Evolutionary conservation across 129 eudicot species (phyloP).

Genomic region (Flaveria robusta): DNA sequence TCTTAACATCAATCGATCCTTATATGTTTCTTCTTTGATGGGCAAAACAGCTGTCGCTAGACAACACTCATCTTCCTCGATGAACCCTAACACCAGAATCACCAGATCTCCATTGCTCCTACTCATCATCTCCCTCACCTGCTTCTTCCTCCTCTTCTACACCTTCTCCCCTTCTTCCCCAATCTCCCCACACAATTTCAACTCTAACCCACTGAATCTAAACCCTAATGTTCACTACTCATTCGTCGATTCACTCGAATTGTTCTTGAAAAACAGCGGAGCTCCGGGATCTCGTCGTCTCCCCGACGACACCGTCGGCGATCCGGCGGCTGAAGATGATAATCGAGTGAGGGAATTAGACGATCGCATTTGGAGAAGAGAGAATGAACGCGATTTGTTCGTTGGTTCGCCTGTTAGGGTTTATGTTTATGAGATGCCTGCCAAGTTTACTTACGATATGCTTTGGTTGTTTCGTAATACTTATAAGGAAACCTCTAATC

Average conservation of each 20-base stretch:
- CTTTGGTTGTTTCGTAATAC: slow-evolving; percentile 64
- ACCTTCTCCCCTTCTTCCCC: slow-evolving; percentile 46
- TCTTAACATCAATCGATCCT: neutral
- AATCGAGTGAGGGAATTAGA: slow-evolving; percentile 48
- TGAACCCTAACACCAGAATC: slow-evolving; percentile 22
- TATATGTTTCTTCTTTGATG: neutral
- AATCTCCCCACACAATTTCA: slow-evolving; percentile 8
- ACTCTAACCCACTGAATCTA: slow-evolving; percentile 33
- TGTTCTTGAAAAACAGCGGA: slow-evolving; percentile 39
- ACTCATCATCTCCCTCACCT: slow-evolving; percentile 44
- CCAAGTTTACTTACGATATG: slow-evolving; percentile 84
- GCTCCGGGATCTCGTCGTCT: slow-evolving; percentile 20
- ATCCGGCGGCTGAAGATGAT: slow-evolving; percentile 21
- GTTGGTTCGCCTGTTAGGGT: slow-evolving; percentile 58
- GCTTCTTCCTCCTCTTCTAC: slow-evolving; percentile 53
- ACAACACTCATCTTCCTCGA: slow-evolving; percentile 38
- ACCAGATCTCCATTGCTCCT: slow-evolving; percentile 52
- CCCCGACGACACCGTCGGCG: slow-evolving; percentile 43
- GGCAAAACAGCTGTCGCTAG: slow-evolving; percentile 63
- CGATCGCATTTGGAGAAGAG: slow-evolving; percentile 50
- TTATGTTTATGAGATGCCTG: slow-evolving; percentile 91
- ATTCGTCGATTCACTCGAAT: slow-evolving; percentile 70
- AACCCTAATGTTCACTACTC: slow-evolving; percentile 65
- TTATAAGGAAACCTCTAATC: slow-evolving; percentile 65
- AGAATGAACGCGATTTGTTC: slow-evolving; percentile 35